Percentiles rank a stretch among this genome's conserved stretches.
These are phyloP conservation scores for Senna tora DNA, from an alignment of 306 rosid species.

Conservation along the genomic window DNA sequence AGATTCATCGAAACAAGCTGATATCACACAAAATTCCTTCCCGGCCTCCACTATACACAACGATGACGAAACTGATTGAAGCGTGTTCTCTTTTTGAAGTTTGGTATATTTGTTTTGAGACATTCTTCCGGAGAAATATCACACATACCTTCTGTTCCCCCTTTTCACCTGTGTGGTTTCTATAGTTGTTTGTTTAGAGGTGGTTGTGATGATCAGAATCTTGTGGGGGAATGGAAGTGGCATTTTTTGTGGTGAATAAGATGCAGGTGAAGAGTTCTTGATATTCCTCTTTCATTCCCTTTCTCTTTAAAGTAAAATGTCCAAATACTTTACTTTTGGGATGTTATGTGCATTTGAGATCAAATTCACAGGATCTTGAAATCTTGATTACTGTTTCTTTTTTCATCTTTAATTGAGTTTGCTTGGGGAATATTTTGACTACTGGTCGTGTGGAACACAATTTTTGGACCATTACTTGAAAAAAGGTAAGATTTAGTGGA, in stretches of 20 bases:
- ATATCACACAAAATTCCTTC: constrained; percentile 47
- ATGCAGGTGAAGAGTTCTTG: constrained; percentile 67
- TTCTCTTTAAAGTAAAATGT: too few relatives aligned
- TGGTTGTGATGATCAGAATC: constrained; percentile 50
- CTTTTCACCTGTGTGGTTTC: constrained; percentile 66
- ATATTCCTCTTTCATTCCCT: not conserved
- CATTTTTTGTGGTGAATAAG: constrained; percentile 84
- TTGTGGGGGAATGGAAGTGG: constrained; percentile 61
- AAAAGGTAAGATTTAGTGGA: too few relatives aligned
- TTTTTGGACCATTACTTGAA: too few relatives aligned
- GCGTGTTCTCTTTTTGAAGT: not conserved
- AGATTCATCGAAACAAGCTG: constrained; percentile 54
- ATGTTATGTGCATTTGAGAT: not conserved
- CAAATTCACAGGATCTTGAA: not conserved
- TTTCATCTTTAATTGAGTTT: not conserved
- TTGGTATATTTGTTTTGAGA: constrained; percentile 40
- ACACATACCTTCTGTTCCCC: constrained; percentile 67
- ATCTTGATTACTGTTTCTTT: not conserved
- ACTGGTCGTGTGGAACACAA: not conserved
- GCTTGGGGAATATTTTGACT: not conserved
- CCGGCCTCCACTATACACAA: constrained; percentile 55
- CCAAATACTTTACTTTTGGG: not conserved
- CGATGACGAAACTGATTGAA: constrained; percentile 60
- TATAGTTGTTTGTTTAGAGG: constrained; percentile 51
- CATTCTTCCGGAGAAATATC: constrained; percentile 50